Conservation (phyloP, 2,329 filamentous ascomycete species). For the Stachybotrys elegans region DNA sequence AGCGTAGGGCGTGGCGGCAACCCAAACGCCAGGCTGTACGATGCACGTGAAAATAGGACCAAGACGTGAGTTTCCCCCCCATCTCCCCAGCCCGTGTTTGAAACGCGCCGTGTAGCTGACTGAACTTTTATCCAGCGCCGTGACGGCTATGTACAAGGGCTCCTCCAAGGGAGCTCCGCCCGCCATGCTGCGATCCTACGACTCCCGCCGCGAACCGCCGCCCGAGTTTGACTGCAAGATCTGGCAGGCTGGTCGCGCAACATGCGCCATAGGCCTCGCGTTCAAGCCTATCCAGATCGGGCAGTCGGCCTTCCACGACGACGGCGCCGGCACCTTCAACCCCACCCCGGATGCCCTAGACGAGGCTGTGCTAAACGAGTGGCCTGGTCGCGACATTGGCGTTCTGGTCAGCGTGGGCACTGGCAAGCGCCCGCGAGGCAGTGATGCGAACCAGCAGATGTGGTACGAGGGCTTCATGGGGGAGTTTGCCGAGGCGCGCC, state of each 20-base stretch:
- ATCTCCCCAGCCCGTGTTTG: neutral
- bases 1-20: constrained; percentile 66
- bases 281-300: constrained; percentile 96
- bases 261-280: constrained; percentile 80
- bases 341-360: constrained; percentile 80
- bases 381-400: constrained; percentile 88
- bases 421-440: constrained; percentile 66
- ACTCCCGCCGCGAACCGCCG: constrained; percentile 84
- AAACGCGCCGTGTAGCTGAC: constrained; percentile 5
- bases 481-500: constrained; percentile 84
- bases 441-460: constrained; percentile 65
- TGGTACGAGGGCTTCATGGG: constrained; percentile 96
- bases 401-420: constrained; percentile 95
- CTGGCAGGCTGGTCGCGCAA: constrained; percentile 96
- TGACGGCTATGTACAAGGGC: constrained; percentile 87
- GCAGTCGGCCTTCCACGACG: constrained; percentile 89
- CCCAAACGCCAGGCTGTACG: constrained; percentile 82
- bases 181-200: constrained; percentile 83
- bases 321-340: constrained; percentile 88
- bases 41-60: constrained; percentile 76
- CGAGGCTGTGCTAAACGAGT: constrained; percentile 88
- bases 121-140: constrained; percentile 54
- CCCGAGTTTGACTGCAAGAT: constrained; percentile 93
- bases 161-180: constrained; percentile 64
- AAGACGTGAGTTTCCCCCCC: constrained; percentile 87